Percentiles rank a stretch among this genome's conserved stretches.
Conservation (phyloP, 352 stramenopile species). For the Phytopythium litorale region DNA sequence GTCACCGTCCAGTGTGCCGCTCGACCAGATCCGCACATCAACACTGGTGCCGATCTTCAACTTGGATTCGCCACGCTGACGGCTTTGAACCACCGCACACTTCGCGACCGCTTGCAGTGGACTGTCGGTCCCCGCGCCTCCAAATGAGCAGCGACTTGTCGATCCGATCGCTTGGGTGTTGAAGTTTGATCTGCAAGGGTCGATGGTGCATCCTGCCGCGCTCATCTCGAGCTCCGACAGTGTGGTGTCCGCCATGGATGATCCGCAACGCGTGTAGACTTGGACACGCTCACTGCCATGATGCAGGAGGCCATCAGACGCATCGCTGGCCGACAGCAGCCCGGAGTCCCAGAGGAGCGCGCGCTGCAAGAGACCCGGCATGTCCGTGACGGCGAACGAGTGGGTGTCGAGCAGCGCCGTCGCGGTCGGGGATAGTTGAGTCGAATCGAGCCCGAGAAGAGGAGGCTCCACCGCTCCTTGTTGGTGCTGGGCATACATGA, state of each 20-base stretch:
- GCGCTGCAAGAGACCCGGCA: background rate
- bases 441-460: background rate
- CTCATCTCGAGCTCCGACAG: background rate
- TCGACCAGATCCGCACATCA: constrained; percentile 2
- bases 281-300: background rate
- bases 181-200: background rate
- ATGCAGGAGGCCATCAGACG: background rate
- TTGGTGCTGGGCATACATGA: background rate
- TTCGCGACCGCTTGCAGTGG: background rate
- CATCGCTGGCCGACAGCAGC: background rate
- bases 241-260: background rate
- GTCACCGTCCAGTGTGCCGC: background rate
- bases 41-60: background rate
- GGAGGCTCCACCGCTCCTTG: background rate
- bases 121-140: background rate
- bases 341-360: constrained; percentile 4
- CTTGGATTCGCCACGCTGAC: background rate
- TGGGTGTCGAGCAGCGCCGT: background rate
- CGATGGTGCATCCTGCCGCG: background rate
- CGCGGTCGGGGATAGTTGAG: background rate
- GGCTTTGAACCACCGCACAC: background rate
- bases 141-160: background rate
- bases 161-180: background rate
- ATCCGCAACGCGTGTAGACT: background rate
- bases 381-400: background rate